phyloP scores from a whole-genome alignment of 495 filamentous ascomycete genomes.

The Thozetella sp. region DNA sequence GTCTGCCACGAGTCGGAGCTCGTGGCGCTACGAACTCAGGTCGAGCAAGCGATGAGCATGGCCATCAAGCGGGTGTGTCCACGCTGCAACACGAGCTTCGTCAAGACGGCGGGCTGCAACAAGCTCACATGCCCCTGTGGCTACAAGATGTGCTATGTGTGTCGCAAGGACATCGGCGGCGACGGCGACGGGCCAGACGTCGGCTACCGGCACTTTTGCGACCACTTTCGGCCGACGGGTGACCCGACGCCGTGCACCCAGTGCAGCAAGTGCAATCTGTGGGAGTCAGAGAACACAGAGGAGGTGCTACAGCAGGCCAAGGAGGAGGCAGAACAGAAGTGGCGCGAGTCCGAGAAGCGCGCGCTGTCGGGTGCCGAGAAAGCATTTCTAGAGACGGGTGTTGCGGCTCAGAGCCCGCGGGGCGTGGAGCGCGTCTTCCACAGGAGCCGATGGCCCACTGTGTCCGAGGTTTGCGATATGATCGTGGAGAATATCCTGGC shows the following conservation, averaged over 20 bases:
- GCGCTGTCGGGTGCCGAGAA: conserved; percentile 48
- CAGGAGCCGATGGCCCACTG: conserved; percentile 33
- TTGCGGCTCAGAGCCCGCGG: conserved; percentile 22
- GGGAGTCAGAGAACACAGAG: conserved; percentile 84
- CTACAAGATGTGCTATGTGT: conserved; percentile 97
- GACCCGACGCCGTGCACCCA: conserved; percentile 69
- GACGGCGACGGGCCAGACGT: conserved; percentile 50
- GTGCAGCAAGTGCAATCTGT: conserved; percentile 89
- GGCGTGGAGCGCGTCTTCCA: conserved; percentile 23
- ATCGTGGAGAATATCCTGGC: conserved; percentile 41
- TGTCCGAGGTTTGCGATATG: conserved; percentile 45
- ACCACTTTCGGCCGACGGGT: conserved; percentile 84
- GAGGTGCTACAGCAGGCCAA: conserved; percentile 72
- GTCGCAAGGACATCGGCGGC: conserved; percentile 61
- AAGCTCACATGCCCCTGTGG: conserved; percentile 97
- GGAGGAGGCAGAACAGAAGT: conserved; percentile 78
- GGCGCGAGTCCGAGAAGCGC: conserved; percentile 68
- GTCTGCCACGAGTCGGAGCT: conserved; percentile 85
- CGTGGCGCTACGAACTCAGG: conserved; percentile 78
- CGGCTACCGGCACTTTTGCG: conserved; percentile 90
- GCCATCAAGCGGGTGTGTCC: conserved; percentile 97
- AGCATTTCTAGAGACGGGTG: conserved; percentile 44
- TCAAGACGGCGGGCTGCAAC: conserved; percentile 93
- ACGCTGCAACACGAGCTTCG: conserved; percentile 83
- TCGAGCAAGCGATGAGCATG: conserved; percentile 88